These are phyloP conservation scores for Cylindrotheca fusiformis DNA, from an alignment of 108 stramenopile genomes.

Conservation along the genomic window DNA sequence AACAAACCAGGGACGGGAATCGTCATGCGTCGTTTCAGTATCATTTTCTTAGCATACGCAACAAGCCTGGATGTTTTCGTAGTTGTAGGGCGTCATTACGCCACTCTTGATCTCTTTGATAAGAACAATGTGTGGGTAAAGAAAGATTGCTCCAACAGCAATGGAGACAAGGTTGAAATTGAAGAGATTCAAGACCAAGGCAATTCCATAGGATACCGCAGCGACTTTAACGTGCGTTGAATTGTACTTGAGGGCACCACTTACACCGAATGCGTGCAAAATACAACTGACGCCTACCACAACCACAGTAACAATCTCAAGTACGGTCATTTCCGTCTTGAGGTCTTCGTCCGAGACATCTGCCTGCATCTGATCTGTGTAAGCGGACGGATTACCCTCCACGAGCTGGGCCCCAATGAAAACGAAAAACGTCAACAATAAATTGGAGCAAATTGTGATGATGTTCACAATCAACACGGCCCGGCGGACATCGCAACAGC, in stretches of 20 bases:
- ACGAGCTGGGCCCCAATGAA: too few relatives aligned
- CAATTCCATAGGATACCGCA: background rate
- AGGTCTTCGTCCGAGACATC: too few relatives aligned
- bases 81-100: background rate
- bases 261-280: background rate
- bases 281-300: too few relatives aligned
- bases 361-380: too few relatives aligned
- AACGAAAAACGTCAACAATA: background rate
- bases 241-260: background rate
- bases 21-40: too few relatives aligned
- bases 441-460: slow-evolving; percentile 13
- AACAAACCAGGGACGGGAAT: too few relatives aligned
- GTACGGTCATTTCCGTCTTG: too few relatives aligned
- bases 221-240: background rate
- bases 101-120: background rate
- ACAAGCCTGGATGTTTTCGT: background rate
- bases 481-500: slow-evolving; percentile 33
- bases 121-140: background rate
- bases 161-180: background rate
- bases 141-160: background rate
- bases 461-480: slow-evolving; percentile 27
- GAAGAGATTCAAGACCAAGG: background rate
- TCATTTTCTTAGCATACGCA: too few relatives aligned
- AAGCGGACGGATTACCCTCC: too few relatives aligned
- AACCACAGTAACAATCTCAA: too few relatives aligned